A percentile compares a stretch with the other conserved stretches of the same genome.
These are phyloP conservation scores for Fusarium aywerte DNA, from an alignment of 2,329 filamentous ascomycete genomes.

Conservation along the genomic window DNA sequence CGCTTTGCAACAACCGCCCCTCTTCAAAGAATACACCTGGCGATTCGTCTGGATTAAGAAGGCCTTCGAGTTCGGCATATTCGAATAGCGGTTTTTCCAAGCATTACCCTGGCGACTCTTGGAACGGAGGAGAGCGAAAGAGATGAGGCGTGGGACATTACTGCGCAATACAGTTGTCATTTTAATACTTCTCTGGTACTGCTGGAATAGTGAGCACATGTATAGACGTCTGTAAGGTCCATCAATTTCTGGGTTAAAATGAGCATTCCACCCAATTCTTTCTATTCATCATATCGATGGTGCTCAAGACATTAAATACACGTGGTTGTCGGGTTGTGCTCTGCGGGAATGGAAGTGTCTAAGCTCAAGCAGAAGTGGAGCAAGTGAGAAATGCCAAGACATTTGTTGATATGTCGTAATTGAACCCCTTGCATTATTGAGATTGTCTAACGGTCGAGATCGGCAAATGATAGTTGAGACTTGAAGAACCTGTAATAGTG, in stretches of 20 bases:
- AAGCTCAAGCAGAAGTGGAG: not conserved
- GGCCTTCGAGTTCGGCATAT: not conserved
- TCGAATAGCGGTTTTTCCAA: not conserved
- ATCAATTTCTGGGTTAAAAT: too few relatives aligned
- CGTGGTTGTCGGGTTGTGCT: not conserved
- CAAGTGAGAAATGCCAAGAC: slow-evolving; percentile 6
- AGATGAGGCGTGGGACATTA: too few relatives aligned
- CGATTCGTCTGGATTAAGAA: not conserved
- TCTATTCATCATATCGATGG: not conserved
- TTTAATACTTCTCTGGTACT: too few relatives aligned
- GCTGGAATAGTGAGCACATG: not conserved
- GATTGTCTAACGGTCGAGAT: slow-evolving; percentile 17
- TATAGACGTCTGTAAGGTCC: too few relatives aligned
- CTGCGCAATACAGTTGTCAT: too few relatives aligned
- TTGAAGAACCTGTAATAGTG: not conserved
- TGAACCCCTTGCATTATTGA: not conserved
- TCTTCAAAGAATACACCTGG: not conserved
- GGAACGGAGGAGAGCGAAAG: not conserved
- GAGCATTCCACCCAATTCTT: not conserved
- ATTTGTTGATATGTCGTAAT: not conserved
- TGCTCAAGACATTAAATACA: not conserved
- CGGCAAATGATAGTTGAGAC: not conserved
- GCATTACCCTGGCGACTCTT: not conserved
- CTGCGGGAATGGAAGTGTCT: not conserved
- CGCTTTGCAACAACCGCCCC: not conserved